Conservation (phyloP, 2,329 filamentous ascomycete genomes). For the Diaporthe sp. region DNA sequence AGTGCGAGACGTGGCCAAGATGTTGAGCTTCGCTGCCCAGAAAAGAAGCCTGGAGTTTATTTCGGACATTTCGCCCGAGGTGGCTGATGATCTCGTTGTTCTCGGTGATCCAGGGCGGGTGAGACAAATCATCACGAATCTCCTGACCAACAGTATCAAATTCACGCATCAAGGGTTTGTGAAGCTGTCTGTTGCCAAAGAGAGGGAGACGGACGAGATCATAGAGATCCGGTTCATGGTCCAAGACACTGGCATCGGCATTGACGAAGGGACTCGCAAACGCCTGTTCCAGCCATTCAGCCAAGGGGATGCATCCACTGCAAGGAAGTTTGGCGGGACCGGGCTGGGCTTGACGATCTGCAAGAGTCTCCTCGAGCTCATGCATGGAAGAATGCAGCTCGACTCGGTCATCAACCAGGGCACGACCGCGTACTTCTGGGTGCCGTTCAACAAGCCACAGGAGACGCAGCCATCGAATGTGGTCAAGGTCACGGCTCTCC, state of each 20-base stretch:
- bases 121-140: slow-evolving; percentile 73
- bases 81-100: slow-evolving; percentile 79
- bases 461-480: slow-evolving; percentile 62
- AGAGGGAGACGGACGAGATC: slow-evolving; percentile 73
- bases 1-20: slow-evolving; percentile 84
- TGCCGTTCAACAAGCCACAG: slow-evolving; percentile 81
- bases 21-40: slow-evolving; percentile 88
- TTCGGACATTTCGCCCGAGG: slow-evolving; percentile 72
- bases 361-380: slow-evolving; percentile 84
- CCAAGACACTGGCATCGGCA: slow-evolving; percentile 85
- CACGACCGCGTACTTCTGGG: slow-evolving; percentile 82
- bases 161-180: slow-evolving; percentile 79
- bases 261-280: slow-evolving; percentile 81
- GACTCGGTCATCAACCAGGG: slow-evolving; percentile 76
- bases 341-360: slow-evolving; percentile 84
- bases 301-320: slow-evolving; percentile 85
- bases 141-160: slow-evolving; percentile 72
- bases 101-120: slow-evolving; percentile 78
- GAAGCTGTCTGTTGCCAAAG: slow-evolving; percentile 74
- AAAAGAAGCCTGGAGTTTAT: slow-evolving; percentile 82
- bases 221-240: slow-evolving; percentile 80
- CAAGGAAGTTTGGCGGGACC: slow-evolving; percentile 83
- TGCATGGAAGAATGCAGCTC: slow-evolving; percentile 81
- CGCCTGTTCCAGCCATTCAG: slow-evolving; percentile 85
- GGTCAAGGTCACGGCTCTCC: slow-evolving; percentile 73